Conservation (phyloP, 2,329 filamentous ascomycete species). For the Aspergillus cejpii region DNA sequence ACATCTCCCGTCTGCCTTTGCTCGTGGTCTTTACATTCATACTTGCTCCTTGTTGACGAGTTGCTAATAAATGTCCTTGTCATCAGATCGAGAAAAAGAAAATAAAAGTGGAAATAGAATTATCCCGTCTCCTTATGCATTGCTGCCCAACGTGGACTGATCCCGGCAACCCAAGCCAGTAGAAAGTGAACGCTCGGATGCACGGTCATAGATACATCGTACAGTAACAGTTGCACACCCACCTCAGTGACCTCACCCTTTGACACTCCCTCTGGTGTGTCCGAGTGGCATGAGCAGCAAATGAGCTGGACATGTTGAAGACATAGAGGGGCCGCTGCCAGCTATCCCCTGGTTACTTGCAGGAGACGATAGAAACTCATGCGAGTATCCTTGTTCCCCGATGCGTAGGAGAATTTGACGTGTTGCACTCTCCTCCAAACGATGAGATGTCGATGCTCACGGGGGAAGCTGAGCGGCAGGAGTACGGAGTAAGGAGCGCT, state of each 20-base stretch:
- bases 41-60: conserved; percentile 12
- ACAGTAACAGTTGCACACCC: too few species aligned
- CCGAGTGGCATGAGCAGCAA: neutral
- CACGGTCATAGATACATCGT: neutral
- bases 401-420: conserved; percentile 14
- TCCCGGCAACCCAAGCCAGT: neutral
- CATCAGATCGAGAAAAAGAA: neutral
- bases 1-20: conserved; percentile 9
- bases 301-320: neutral
- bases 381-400: conserved; percentile 11
- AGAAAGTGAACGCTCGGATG: neutral
- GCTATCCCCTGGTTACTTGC: conserved; percentile 1
- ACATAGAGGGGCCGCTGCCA: neutral
- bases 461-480: conserved; percentile 13
- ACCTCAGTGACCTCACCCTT: neutral
- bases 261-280: neutral
- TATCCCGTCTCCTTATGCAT: conserved; percentile 15
- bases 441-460: conserved; percentile 11
- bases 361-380: neutral
- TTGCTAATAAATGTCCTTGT: conserved; percentile 1
- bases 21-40: conserved; percentile 8
- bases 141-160: conserved; percentile 32
- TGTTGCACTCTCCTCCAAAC: conserved; percentile 15
- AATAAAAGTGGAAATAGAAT: neutral
- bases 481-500: neutral